phyloP scores from a whole-genome alignment of 2,329 filamentous ascomycete genomes.

The Pseudogymnoascus sp. region DNA sequence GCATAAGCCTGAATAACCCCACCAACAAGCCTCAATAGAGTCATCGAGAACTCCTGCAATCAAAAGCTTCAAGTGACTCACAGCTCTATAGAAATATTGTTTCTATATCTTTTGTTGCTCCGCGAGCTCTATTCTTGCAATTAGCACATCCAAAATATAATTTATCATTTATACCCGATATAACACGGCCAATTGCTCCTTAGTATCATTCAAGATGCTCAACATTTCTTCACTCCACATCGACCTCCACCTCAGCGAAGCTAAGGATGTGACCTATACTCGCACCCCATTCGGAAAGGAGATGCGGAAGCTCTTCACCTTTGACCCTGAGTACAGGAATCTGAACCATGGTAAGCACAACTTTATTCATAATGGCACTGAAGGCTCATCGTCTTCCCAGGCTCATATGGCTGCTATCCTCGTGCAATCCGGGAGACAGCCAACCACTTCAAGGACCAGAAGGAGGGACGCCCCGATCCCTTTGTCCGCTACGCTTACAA shows the following conservation, averaged over 20 bases:
- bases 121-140: neutral
- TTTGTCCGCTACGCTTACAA: constrained; percentile 68
- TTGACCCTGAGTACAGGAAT: constrained; percentile 27
- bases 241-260: constrained; percentile 10
- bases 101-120: neutral
- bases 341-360: constrained; percentile 29
- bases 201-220: constrained; percentile 15
- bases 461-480: constrained; percentile 62
- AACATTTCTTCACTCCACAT: constrained; percentile 14
- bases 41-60: neutral
- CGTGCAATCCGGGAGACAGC: constrained; percentile 49
- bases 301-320: constrained; percentile 29
- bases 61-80: neutral
- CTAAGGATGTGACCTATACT: constrained; percentile 16
- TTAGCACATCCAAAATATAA: neutral
- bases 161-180: neutral
- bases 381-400: constrained; percentile 25
- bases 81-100: neutral
- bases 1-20: neutral
- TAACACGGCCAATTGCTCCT: neutral
- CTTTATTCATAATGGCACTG: neutral
- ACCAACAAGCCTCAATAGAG: neutral
- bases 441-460: constrained; percentile 55
- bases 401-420: constrained; percentile 76
- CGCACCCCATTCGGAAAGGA: constrained; percentile 26